Percentiles rank a stretch among this genome's conserved stretches.
phyloP scores from a whole-genome alignment of 2,329 filamentous ascomycete species.

The Fusarium gaditjirri region DNA sequence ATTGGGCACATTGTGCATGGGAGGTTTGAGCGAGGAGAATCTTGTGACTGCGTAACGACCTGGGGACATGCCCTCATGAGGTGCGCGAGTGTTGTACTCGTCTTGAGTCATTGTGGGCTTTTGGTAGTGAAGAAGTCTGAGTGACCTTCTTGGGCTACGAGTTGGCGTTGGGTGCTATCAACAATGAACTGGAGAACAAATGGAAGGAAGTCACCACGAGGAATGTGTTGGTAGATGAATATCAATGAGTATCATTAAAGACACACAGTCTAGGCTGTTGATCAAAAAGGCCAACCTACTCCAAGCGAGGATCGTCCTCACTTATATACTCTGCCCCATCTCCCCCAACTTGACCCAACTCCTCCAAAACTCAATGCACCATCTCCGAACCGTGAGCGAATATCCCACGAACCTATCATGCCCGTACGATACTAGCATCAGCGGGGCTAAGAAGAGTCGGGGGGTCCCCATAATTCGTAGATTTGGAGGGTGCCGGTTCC shows the following conservation, averaged over 20 bases:
- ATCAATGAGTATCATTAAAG: background rate
- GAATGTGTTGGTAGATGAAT: background rate
- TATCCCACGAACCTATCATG: slow-evolving; percentile 15
- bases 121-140: background rate
- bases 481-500: slow-evolving; percentile 2
- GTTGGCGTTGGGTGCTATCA: background rate
- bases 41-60: slow-evolving; percentile 62
- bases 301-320: background rate
- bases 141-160: background rate
- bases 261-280: slow-evolving; percentile 12
- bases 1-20: slow-evolving; percentile 64
- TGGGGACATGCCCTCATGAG: slow-evolving; percentile 61
- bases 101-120: slow-evolving; percentile 36
- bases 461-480: background rate
- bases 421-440: background rate
- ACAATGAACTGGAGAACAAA: background rate
- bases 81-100: slow-evolving; percentile 51
- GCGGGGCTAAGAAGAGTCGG: background rate
- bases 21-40: slow-evolving; percentile 66
- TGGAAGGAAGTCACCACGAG: background rate
- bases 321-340: slow-evolving; percentile 29
- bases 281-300: background rate
- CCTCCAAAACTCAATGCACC: slow-evolving; percentile 8
- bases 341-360: slow-evolving; percentile 25
- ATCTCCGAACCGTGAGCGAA: slow-evolving; percentile 33